Conservation (phyloP, 257 asterid genomes). For the Galeopsis tetrahit region DNA sequence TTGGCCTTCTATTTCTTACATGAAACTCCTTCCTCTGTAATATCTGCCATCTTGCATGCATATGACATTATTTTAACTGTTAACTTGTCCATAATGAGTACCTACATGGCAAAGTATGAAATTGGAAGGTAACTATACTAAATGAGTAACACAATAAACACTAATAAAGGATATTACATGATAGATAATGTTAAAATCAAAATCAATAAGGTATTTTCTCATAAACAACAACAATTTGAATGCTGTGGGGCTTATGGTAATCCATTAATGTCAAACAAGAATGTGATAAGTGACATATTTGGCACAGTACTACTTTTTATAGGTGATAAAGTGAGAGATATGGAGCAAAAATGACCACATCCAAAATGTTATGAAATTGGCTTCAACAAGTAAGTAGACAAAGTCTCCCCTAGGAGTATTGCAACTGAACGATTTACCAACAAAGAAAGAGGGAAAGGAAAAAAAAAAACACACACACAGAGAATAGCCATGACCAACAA, state of each 20-base stretch:
- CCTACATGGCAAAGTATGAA: conserved; percentile 58
- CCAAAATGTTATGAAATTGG: neutral
- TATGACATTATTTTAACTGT: conserved; percentile 94
- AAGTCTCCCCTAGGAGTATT: neutral
- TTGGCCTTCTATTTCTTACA: conserved; percentile 86
- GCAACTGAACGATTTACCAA: conserved; percentile 22
- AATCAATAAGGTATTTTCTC: neutral
- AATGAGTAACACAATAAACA: conserved; percentile 7
- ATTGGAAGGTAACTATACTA: conserved; percentile 18
- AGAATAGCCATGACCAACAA: neutral
- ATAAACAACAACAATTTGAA: conserved; percentile 17
- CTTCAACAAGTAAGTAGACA: conserved; percentile 17
- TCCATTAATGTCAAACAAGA: conserved; percentile 26
- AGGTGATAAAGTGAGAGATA: conserved; percentile 12
- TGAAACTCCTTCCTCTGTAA: conserved; percentile 99
- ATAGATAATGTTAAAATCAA: conserved; percentile 29
- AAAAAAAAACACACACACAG: neutral
- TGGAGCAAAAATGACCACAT: neutral
- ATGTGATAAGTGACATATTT: conserved; percentile 8
- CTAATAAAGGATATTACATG: conserved; percentile 17
- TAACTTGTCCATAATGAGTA: conserved; percentile 95
- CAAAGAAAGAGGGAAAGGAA: neutral
- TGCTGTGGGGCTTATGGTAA: conserved; percentile 1
- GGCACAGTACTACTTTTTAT: neutral
- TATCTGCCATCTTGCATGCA: conserved; percentile 98